phyloP scores from a whole-genome alignment of 495 filamentous ascomycete species.

The Penicillium cinerascens region DNA sequence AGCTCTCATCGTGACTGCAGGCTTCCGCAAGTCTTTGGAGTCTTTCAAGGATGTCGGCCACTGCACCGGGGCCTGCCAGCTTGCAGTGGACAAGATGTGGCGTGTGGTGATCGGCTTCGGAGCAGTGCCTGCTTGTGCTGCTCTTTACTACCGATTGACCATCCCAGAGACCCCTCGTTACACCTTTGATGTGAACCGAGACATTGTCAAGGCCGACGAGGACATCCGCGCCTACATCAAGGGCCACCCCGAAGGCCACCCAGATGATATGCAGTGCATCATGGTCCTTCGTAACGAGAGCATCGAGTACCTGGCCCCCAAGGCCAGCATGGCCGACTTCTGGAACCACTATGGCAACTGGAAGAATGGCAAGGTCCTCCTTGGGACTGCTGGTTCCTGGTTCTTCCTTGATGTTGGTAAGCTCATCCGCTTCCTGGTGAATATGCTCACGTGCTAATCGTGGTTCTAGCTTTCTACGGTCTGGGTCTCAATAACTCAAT shows the following conservation, averaged over 20 bases:
- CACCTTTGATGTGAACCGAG: slow-evolving; percentile 76
- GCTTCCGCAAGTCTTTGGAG: slow-evolving; percentile 67
- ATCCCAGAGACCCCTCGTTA: slow-evolving; percentile 83
- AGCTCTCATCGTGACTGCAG: slow-evolving; percentile 65
- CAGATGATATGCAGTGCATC: slow-evolving; percentile 59
- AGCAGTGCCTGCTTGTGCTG: slow-evolving; percentile 70
- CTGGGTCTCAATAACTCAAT: slow-evolving; percentile 72
- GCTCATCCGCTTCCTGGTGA: slow-evolving; percentile 3
- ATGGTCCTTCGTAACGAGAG: slow-evolving; percentile 42
- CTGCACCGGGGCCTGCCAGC: slow-evolving; percentile 61
- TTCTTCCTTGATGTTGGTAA: slow-evolving; percentile 65
- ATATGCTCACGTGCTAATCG: slow-evolving; percentile 25
- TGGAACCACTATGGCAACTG: slow-evolving; percentile 58
- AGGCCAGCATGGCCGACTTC: slow-evolving; percentile 68
- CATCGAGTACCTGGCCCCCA: slow-evolving; percentile 48
- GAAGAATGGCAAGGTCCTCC: slow-evolving; percentile 65
- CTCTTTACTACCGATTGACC: slow-evolving; percentile 81
- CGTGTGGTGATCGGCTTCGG: slow-evolving; percentile 73
- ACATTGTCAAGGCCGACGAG: slow-evolving; percentile 64
- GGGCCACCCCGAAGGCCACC: slow-evolving; percentile 53
- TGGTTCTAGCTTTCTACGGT: slow-evolving; percentile 64
- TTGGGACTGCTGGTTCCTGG: slow-evolving; percentile 78
- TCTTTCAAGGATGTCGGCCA: slow-evolving; percentile 41
- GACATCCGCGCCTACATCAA: slow-evolving; percentile 64
- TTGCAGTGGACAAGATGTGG: slow-evolving; percentile 87